These are phyloP conservation scores for Mucor indicus DNA, from an alignment of 371 early-diverging fungal species.

Conservation along the genomic window DNA sequence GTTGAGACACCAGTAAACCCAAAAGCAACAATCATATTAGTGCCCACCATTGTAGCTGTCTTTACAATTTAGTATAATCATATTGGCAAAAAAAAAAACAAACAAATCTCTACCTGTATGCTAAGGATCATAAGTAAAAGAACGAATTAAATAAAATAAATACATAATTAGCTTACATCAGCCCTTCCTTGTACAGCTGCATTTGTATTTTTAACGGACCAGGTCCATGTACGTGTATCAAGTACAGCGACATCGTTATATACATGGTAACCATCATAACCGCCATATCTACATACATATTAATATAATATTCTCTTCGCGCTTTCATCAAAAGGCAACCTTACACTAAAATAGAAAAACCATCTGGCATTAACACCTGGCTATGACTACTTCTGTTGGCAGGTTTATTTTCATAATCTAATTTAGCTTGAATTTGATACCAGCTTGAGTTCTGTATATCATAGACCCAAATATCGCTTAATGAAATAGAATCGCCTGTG, in stretches of 20 bases:
- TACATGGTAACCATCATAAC: slow-evolving; percentile 48
- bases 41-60: slow-evolving; percentile 37
- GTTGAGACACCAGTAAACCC: slow-evolving; percentile 47
- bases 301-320: no score
- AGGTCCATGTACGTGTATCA: slow-evolving; percentile 41
- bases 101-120: no score
- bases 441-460: slow-evolving; percentile 22
- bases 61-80: not conserved
- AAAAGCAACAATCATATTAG: slow-evolving; percentile 48
- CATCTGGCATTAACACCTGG: slow-evolving; percentile 39
- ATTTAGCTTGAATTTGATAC: slow-evolving; percentile 25
- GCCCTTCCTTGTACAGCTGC: slow-evolving; percentile 47
- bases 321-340: no score
- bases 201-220: slow-evolving; percentile 46
- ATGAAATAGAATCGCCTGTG: slow-evolving; percentile 31
- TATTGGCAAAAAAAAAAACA: no score
- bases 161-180: slow-evolving; percentile 32
- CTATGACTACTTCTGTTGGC: slow-evolving; percentile 42
- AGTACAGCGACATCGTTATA: slow-evolving; percentile 45
- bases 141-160: not conserved
- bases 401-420: slow-evolving; percentile 33
- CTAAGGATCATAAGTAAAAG: slow-evolving; percentile 25
- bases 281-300: slow-evolving; percentile 32
- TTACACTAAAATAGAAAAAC: slow-evolving; percentile 41
- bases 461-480: slow-evolving; percentile 39